These are phyloP conservation scores for Zychaea mexicana DNA, from an alignment of 371 early-diverging fungal genomes.

Conservation along the genomic window DNA sequence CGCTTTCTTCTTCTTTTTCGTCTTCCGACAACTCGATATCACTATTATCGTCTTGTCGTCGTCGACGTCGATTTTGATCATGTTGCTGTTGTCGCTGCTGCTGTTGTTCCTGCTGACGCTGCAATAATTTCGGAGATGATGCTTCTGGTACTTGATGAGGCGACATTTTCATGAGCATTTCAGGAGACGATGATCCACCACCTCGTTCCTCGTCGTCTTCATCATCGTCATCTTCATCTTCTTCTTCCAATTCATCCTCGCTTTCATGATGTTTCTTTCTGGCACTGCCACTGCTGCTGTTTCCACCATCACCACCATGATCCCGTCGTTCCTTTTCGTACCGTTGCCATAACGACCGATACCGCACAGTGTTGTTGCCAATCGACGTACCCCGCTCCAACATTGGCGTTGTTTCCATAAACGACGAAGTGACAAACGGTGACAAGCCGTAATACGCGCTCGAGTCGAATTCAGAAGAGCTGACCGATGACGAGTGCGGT, in stretches of 20 bases:
- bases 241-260: background rate
- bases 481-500: slow-evolving; percentile 28
- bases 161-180: slow-evolving; percentile 6
- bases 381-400: background rate
- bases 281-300: slow-evolving; percentile 21
- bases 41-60: slow-evolving; percentile 29
- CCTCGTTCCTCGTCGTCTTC: slow-evolving; percentile 4
- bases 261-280: background rate
- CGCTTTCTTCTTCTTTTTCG: slow-evolving; percentile 21
- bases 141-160: slow-evolving; percentile 4
- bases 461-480: slow-evolving; percentile 33
- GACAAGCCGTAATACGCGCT: slow-evolving; percentile 45
- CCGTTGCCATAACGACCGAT: slow-evolving; percentile 36
- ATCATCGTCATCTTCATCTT: slow-evolving; percentile 7
- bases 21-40: slow-evolving; percentile 52
- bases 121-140: slow-evolving; percentile 20
- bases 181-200: slow-evolving; percentile 1
- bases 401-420: slow-evolving; percentile 19
- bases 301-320: background rate
- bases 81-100: slow-evolving; percentile 17
- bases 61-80: background rate
- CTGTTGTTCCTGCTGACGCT: background rate
- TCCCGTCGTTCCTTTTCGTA: slow-evolving; percentile 32
- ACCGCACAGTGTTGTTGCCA: slow-evolving; percentile 7
- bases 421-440: slow-evolving; percentile 47